These are phyloP conservation scores for Garcia nutans DNA, from an alignment of 345 rosid species.

Conservation along the genomic window DNA sequence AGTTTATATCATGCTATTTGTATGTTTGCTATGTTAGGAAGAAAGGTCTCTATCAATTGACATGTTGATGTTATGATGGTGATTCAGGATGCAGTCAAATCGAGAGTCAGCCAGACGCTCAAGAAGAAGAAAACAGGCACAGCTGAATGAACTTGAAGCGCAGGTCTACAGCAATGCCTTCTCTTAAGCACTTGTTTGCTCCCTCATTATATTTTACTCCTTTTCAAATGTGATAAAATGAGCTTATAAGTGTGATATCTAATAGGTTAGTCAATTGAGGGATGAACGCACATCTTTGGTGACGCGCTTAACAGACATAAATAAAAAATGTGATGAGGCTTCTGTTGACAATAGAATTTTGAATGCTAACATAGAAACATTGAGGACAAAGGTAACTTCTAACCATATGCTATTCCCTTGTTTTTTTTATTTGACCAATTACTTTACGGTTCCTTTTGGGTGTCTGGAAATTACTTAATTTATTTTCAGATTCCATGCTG, in stretches of 20 bases:
- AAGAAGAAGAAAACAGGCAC: constrained; percentile 88
- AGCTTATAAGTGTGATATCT: constrained; percentile 13
- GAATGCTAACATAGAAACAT: constrained; percentile 92
- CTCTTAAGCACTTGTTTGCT: neutral
- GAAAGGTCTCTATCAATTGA: constrained; percentile 3
- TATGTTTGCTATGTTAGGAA: neutral
- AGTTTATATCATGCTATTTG: neutral
- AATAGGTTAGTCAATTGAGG: constrained; percentile 77
- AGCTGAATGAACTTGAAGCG: constrained; percentile 76
- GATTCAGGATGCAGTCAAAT: constrained; percentile 84
- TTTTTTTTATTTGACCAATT: neutral
- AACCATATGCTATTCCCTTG: neutral
- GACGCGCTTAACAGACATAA: constrained; percentile 62
- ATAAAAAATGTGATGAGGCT: constrained; percentile 75
- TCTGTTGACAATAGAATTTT: constrained; percentile 83
- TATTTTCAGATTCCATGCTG: neutral
- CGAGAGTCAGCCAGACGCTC: constrained; percentile 99
- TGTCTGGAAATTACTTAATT: constrained; percentile 2
- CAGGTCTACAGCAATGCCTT: constrained; percentile 52
- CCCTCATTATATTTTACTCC: constrained; percentile 1
- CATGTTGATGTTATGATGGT: constrained; percentile 20
- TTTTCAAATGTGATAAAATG: constrained; percentile 4
- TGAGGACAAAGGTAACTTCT: constrained; percentile 72
- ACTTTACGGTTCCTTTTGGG: neutral
- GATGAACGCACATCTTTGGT: constrained; percentile 70